Conservation (phyloP, 2,329 filamentous ascomycete genomes). For the Blastomyces silverae region DNA sequence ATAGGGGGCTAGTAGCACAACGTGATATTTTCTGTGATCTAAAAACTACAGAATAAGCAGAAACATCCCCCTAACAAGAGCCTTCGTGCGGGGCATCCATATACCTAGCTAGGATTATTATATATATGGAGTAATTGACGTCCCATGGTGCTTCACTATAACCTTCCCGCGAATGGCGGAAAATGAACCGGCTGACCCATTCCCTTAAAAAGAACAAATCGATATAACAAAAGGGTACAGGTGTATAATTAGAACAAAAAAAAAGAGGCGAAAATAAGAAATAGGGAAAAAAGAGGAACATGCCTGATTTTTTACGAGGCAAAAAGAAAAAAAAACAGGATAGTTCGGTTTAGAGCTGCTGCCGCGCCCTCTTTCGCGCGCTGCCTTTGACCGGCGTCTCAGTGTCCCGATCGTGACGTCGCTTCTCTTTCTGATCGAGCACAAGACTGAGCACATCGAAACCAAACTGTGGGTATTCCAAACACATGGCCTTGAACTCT, state of each 20-base stretch:
- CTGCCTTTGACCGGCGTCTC: constrained; percentile 34
- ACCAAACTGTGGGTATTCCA: constrained; percentile 85
- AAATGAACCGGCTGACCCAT: too few species aligned
- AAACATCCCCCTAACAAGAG: too few species aligned
- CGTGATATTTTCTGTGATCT: too few species aligned
- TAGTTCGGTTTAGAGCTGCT: not conserved
- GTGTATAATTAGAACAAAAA: not conserved
- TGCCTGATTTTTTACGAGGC: not conserved
- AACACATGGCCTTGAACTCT: constrained; percentile 76
- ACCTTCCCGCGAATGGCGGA: too few species aligned
- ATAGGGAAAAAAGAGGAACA: not conserved
- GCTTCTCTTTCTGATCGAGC: constrained; percentile 42
- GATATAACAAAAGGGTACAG: too few species aligned
- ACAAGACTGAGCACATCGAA: constrained; percentile 74
- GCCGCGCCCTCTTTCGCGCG: constrained; percentile 35
- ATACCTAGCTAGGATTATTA: too few species aligned
- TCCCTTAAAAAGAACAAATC: too few species aligned
- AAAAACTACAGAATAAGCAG: too few species aligned
- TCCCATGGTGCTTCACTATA: too few species aligned
- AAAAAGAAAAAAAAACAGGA: not conserved
- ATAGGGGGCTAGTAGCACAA: too few species aligned
- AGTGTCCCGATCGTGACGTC: constrained; percentile 32
- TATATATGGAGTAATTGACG: too few species aligned
- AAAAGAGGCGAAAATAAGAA: not conserved
- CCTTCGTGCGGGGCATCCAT: too few species aligned